Evolutionary conservation across 2,329 filamentous ascomycete species (phyloP), one percentile per base, ranked within the genome.

Genomic region (Colletotrichum nymphaeae): DNA sequence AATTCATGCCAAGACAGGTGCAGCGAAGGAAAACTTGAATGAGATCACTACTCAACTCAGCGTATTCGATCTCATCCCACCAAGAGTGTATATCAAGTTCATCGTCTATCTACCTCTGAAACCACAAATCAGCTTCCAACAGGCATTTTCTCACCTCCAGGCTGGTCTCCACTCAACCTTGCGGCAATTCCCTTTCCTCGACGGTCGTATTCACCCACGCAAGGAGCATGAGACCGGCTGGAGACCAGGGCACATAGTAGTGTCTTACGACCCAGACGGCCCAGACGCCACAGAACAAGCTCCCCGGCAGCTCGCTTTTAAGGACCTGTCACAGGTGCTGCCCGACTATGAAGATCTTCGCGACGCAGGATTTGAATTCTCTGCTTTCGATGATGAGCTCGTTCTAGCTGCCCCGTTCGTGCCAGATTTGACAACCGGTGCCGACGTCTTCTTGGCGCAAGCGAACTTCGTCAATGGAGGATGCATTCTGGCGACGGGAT

Each of bases 181-280:
- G 3, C 76, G 81, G 1, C 69, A 83, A 65, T 81, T 84, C 14
- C 82, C 83, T 5, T 81, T 77, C 19, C 78, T 85, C 0, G 77
- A 77, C 0, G 83, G 83, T n/a, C 81, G 78, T 46, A 77, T 85
- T 62, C 83, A 83, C 7, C 64, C 70, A 8, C 73, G 75, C 9
- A 78, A 80, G 7, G 74, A 80, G 37, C 67, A 79, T 11, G 77
- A 81, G 28, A 75, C 79, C 9, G 81, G 78, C 5, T 78, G 78
- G 66, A 75, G 56, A 22, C 76, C 78, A 11, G 81, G 79, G 14
- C 77, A 82, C 55, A 69, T 78, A 0, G 37, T 68, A 0, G 46
- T 64, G 46, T 69, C 74, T 76, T 58, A 75, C 76, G 11, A 76
- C 76, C 35, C 78, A 4, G 8, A 60, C 35, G 9, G 26, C 12